Evolutionary conservation across 2,329 filamentous ascomycete genomes (phyloP).

Genomic region (Cladorrhinum sp.): DNA sequence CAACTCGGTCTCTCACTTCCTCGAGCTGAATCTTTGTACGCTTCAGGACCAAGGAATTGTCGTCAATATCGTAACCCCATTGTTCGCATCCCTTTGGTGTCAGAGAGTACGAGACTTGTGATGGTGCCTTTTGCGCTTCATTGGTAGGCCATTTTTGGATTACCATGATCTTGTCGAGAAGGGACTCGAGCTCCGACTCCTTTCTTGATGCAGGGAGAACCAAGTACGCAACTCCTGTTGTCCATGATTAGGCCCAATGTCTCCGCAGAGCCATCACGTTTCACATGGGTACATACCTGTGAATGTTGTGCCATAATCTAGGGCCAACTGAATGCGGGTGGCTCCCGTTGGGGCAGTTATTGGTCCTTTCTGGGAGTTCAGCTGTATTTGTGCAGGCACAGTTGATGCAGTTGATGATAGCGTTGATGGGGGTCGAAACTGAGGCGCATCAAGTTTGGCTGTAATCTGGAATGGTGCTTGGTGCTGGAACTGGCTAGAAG

Average conservation of each 20-base stretch:
- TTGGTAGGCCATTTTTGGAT: constrained; percentile 17
- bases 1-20: constrained; percentile 11
- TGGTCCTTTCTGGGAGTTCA: not conserved
- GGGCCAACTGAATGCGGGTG: constrained; percentile 8
- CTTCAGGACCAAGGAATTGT: constrained; percentile 22
- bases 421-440: not conserved
- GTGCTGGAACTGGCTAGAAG: not conserved
- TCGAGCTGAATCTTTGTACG: constrained; percentile 24
- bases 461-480: not conserved
- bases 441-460: not conserved
- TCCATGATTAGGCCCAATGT: not conserved
- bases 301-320: constrained; percentile 24
- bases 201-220: constrained; percentile 12
- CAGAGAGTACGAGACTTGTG: constrained; percentile 20
- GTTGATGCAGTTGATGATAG: no score
- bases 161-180: constrained; percentile 20
- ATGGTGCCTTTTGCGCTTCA: constrained; percentile 20
- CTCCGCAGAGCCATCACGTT: not conserved
- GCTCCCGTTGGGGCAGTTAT: not conserved
- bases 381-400: not conserved
- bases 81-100: constrained; percentile 20
- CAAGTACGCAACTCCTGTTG: constrained; percentile 20
- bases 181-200: constrained; percentile 13
- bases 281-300: constrained; percentile 7
- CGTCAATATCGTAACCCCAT: constrained; percentile 25